Conservation (phyloP, 306 rosid genomes). For the Mimosa bimucronata region DNA sequence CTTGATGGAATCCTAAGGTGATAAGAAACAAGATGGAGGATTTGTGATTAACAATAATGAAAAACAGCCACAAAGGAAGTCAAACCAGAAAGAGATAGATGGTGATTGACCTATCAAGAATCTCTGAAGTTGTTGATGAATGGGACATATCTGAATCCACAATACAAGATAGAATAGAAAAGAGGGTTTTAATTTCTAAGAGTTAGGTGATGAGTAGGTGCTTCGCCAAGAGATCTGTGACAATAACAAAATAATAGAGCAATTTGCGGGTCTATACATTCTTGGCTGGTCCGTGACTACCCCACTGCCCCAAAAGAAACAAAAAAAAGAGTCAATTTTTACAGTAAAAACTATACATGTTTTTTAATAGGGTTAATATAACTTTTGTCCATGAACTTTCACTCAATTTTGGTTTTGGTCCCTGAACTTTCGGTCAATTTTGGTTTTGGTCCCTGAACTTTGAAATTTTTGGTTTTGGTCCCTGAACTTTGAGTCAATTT, state of each 20-base stretch:
- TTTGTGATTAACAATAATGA: background rate
- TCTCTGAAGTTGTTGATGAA: background rate
- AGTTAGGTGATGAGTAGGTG: slow-evolving; percentile 46
- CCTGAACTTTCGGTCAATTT: too few species aligned
- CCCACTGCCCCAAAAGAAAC: background rate
- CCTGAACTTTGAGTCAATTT: too few species aligned
- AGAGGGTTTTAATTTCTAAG: background rate
- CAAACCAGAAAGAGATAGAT: slow-evolving; percentile 36
- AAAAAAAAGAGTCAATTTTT: background rate
- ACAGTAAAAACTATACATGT: background rate
- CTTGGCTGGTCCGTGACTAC: slow-evolving; percentile 19
- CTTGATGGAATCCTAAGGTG: slow-evolving; percentile 1
- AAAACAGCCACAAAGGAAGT: slow-evolving; percentile 24
- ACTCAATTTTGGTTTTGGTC: too few species aligned
- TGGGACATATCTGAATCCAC: background rate
- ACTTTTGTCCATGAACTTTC: too few species aligned
- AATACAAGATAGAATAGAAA: background rate
- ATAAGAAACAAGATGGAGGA: background rate
- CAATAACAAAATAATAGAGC: background rate
- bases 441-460: too few species aligned
- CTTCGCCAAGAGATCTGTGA: slow-evolving; percentile 12
- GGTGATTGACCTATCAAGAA: slow-evolving; percentile 22
- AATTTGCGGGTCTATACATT: slow-evolving; percentile 36
- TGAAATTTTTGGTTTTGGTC: too few species aligned
- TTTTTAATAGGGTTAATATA: too few species aligned